A percentile compares a stretch with the other conserved stretches of the same genome.
Conservation (phyloP, 805 yeast genomes). For the Schwanniomyces occidentalis region DNA sequence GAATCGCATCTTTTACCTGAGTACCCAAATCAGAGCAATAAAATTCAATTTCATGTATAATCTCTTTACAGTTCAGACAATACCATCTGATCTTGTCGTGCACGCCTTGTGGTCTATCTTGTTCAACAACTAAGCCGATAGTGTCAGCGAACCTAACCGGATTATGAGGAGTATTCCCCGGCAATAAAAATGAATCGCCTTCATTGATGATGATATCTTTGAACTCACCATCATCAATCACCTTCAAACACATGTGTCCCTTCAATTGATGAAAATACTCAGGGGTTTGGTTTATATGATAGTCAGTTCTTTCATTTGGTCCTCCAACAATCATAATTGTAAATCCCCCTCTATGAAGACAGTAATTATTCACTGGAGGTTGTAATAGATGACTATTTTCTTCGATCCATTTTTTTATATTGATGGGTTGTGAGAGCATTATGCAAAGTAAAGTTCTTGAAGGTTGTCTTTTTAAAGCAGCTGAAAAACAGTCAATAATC, state of each 20-base stretch:
- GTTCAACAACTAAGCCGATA: conserved; percentile 89
- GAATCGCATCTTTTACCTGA: conserved; percentile 82
- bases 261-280: conserved; percentile 89
- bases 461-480: too few relatives aligned
- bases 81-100: conserved; percentile 86
- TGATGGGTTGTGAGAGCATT: conserved; percentile 69
- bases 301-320: conserved; percentile 91
- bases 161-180: conserved; percentile 83
- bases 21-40: conserved; percentile 83
- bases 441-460: too few relatives aligned
- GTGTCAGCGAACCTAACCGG: conserved; percentile 87
- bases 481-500: too few relatives aligned
- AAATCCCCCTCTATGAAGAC: conserved; percentile 88
- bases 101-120: conserved; percentile 75
- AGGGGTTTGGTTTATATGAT: conserved; percentile 91
- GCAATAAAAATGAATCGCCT: conserved; percentile 86
- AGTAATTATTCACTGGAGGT: conserved; percentile 91
- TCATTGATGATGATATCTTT: conserved; percentile 73
- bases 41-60: conserved; percentile 69
- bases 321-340: conserved; percentile 97
- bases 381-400: conserved; percentile 74
- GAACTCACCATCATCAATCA: conserved; percentile 71
- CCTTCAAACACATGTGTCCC: conserved; percentile 81
- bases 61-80: conserved; percentile 64
- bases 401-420: conserved; percentile 75